A percentile compares a stretch with the other conserved stretches of the same genome.
phyloP scores from a whole-genome alignment of 108 stramenopile genomes.

The Bacterosira constricta region DNA sequence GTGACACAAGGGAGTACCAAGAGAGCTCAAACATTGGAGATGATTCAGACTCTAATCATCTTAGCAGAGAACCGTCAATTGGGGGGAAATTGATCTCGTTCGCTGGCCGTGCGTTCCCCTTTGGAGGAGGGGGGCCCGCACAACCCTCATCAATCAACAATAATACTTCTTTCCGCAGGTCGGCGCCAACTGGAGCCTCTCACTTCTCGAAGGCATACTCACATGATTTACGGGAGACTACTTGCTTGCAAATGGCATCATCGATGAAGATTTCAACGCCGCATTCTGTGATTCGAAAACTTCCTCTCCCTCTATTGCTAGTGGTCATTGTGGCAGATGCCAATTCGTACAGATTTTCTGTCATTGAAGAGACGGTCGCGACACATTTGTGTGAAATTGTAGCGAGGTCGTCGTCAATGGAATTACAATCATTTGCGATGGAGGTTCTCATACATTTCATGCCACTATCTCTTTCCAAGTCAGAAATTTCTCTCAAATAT shows the following conservation, averaged over 20 bases:
- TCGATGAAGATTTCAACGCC: constrained; percentile 57
- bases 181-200: constrained; percentile 32
- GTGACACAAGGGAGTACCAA: constrained; percentile 14
- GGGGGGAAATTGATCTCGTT: constrained; percentile 80
- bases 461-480: constrained; percentile 47
- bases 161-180: constrained; percentile 11
- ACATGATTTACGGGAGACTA: constrained; percentile 58
- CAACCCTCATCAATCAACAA: constrained; percentile 17
- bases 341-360: constrained; percentile 65
- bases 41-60: constrained; percentile 5
- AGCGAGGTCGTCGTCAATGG: constrained; percentile 45
- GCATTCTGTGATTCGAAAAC: constrained; percentile 38
- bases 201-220: constrained; percentile 55
- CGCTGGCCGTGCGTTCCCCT: constrained; percentile 78
- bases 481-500: constrained; percentile 13
- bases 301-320: constrained; percentile 66
- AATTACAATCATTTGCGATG: constrained; percentile 70
- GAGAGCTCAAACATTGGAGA: constrained; percentile 15
- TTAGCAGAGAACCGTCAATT: constrained; percentile 37
- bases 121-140: constrained; percentile 37
- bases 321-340: constrained; percentile 70
- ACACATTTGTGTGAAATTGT: constrained; percentile 63
- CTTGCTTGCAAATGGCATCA: constrained; percentile 39
- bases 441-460: constrained; percentile 73
- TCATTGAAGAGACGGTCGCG: constrained; percentile 55